Evolutionary conservation across 129 eudicot genomes (phyloP).

Genomic region (Kitagawia praeruptora): DNA sequence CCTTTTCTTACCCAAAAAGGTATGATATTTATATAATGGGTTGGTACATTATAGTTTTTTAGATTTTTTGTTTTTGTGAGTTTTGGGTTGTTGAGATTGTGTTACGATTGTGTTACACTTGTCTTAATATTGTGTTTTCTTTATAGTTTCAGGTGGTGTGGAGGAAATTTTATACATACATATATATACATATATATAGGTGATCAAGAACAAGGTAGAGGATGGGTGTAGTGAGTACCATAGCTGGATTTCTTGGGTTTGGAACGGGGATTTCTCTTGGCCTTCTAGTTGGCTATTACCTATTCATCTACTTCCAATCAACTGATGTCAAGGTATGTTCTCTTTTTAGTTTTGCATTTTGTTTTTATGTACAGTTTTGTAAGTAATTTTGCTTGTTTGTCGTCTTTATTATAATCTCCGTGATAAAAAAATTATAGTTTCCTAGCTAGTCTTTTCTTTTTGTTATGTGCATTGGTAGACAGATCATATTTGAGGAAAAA

Average conservation of each 20-base stretch:
- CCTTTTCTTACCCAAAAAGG: not conserved
- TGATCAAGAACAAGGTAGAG: conserved; percentile 19
- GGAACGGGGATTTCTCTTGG: conserved; percentile 68
- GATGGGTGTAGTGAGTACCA: conserved; percentile 76
- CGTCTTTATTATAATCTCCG: too few species aligned
- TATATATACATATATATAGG: not conserved
- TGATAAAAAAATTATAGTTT: not conserved
- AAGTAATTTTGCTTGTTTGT: not conserved
- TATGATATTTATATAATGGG: not conserved
- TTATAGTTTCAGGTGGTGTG: not conserved
- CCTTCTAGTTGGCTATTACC: conserved; percentile 60
- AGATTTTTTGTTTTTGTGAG: not conserved
- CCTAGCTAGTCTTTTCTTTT: not conserved
- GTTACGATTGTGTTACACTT: conserved; percentile 1
- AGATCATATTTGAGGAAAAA: not conserved
- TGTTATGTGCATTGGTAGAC: not conserved
- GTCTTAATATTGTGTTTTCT: not conserved
- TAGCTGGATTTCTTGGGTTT: conserved; percentile 61
- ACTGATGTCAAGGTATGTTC: conserved; percentile 62
- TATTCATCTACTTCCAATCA: conserved; percentile 62
- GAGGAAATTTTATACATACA: not conserved
- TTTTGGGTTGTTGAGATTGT: not conserved
- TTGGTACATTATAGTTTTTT: not conserved
- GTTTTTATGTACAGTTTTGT: not conserved
- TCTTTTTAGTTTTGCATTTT: not conserved